phyloP scores from a whole-genome alignment of 176 grass and related monocot genomes.

The Typha latifolia region DNA sequence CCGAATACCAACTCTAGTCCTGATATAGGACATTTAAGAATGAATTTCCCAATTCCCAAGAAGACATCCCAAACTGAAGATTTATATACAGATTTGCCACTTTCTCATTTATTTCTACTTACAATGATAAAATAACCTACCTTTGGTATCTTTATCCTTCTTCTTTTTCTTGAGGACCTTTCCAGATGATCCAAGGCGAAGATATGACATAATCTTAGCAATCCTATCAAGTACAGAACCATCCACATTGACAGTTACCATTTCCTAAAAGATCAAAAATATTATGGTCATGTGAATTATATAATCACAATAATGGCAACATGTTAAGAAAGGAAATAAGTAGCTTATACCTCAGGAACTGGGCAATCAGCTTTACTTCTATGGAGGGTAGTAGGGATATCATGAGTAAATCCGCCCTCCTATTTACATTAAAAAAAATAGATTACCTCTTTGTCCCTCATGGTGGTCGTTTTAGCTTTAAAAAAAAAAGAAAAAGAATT shows the following conservation, averaged over 20 bases:
- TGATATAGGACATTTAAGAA: neutral
- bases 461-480: neutral
- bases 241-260: conserved; percentile 91
- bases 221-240: conserved; percentile 94
- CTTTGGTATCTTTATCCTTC: conserved; percentile 81
- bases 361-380: conserved; percentile 99
- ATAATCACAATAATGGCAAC: neutral
- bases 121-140: conserved; percentile 24
- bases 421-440: conserved; percentile 27
- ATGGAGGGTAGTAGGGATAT: conserved; percentile 95
- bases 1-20: neutral
- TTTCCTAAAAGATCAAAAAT: conserved; percentile 59
- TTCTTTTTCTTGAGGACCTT: conserved; percentile 99
- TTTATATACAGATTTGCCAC: neutral
- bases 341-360: conserved; percentile 41
- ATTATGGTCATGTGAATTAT: neutral
- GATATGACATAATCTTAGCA: conserved; percentile 98
- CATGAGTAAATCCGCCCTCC: conserved; percentile 79
- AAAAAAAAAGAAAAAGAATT: too few species aligned
- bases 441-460: neutral
- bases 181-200: conserved; percentile 94
- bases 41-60: neutral
- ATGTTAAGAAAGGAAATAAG: neutral
- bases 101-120: neutral
- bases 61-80: neutral